Evolutionary conservation across 345 rosid species (phyloP).

Genomic region (Euclidium syriacum): DNA sequence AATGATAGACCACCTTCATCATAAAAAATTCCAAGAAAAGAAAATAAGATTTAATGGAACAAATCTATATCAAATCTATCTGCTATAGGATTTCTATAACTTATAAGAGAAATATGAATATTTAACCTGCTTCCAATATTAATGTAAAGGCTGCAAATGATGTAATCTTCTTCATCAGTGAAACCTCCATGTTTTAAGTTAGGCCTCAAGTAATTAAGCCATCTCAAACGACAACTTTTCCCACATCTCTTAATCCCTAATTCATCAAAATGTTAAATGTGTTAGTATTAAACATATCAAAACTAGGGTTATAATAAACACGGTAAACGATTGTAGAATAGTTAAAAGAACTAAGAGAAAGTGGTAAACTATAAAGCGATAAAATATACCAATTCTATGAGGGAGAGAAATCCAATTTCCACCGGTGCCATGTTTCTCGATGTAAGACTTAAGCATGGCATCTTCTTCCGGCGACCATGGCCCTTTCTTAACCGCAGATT

Average conservation of each 20-base stretch:
- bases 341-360: too few species aligned
- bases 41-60: neutral
- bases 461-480: slow-evolving; percentile 95
- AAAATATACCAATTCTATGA: slow-evolving; percentile 52
- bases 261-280: neutral
- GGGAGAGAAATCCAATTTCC: slow-evolving; percentile 89
- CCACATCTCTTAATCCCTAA: slow-evolving; percentile 70
- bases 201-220: slow-evolving; percentile 72
- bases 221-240: slow-evolving; percentile 70
- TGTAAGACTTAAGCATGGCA: slow-evolving; percentile 58
- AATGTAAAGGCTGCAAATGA: slow-evolving; percentile 52
- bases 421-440: slow-evolving; percentile 62
- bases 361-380: too few species aligned
- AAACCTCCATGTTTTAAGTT: slow-evolving; percentile 67
- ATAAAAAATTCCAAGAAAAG: neutral
- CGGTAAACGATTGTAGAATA: too few species aligned
- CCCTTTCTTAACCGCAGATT: slow-evolving; percentile 77
- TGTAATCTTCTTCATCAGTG: slow-evolving; percentile 62
- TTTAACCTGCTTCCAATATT: slow-evolving; percentile 38
- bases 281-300: neutral
- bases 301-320: neutral
- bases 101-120: neutral
- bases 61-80: too few species aligned
- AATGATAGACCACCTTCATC: slow-evolving; percentile 30
- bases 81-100: neutral